Conservation (phyloP, 495 filamentous ascomycete genomes). For the Trichoderma asperelloides region DNA sequence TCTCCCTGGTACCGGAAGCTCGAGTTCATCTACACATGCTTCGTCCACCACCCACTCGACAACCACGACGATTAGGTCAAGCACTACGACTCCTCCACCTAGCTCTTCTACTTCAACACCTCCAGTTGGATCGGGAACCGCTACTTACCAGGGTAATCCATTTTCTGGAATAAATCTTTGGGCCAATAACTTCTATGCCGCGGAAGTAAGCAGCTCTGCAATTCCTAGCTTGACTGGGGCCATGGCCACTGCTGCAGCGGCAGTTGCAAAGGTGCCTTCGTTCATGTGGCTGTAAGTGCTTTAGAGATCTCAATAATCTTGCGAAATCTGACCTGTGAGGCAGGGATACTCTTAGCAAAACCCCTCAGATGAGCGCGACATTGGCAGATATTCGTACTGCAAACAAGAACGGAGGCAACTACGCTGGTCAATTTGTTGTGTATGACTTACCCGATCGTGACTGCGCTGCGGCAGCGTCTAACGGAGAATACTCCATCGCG, state of each 20-base stretch:
- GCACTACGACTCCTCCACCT: conserved; percentile 13
- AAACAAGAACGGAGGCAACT: conserved; percentile 39
- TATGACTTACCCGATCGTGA: conserved; percentile 74
- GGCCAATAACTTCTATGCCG: conserved; percentile 41
- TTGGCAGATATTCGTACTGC: conserved; percentile 38
- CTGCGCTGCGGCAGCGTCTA: conserved; percentile 67
- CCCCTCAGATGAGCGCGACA: conserved; percentile 37
- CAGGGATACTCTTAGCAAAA: conserved; percentile 40
- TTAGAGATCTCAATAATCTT: background rate
- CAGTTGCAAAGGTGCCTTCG: conserved; percentile 45
- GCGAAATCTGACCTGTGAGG: background rate
- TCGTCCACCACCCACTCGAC: background rate
- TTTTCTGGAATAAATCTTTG: conserved; percentile 39
- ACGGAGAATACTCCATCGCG: conserved; percentile 53
- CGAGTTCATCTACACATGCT: background rate
- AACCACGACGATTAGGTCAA: background rate
- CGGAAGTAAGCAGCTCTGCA: conserved; percentile 35
- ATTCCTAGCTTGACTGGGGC: conserved; percentile 35
- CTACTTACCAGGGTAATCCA: conserved; percentile 30
- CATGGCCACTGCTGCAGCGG: conserved; percentile 30
- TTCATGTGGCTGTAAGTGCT: conserved; percentile 48
- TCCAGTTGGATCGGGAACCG: conserved; percentile 6
- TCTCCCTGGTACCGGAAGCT: conserved; percentile 13
- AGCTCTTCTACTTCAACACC: conserved; percentile 13
- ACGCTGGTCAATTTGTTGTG: conserved; percentile 41